Conservation (phyloP, 805 yeast genomes). For the Zygosaccharomyces siamensis region DNA sequence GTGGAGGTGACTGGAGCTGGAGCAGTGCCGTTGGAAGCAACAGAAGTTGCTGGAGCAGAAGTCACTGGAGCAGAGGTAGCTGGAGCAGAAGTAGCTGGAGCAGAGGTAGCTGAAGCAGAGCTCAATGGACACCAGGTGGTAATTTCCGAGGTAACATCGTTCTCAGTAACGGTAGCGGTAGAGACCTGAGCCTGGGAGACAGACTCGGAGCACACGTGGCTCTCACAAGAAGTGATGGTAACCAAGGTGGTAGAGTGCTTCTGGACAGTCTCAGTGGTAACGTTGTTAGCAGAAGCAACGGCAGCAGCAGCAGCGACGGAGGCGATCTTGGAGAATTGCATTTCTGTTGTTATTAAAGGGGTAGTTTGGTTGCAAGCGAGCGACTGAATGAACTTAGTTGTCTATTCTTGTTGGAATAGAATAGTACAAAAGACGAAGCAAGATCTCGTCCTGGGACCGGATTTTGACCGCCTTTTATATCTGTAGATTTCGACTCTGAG, state of each 20-base stretch:
- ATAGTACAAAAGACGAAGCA: not conserved
- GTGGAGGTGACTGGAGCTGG: slow-evolving; percentile 28
- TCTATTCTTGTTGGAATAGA: slow-evolving; percentile 10
- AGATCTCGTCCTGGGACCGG: not conserved
- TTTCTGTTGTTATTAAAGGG: slow-evolving; percentile 23
- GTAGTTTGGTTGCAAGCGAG: slow-evolving; percentile 27
- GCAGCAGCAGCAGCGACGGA: slow-evolving; percentile 35
- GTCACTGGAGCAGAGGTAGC: slow-evolving; percentile 9
- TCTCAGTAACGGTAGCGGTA: slow-evolving; percentile 34
- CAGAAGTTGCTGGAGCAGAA: slow-evolving; percentile 12
- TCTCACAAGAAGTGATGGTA: slow-evolving; percentile 36
- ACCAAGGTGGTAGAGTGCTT: slow-evolving; percentile 33
- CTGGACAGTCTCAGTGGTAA: slow-evolving; percentile 21
- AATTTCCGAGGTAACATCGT: slow-evolving; percentile 36
- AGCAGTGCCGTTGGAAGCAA: slow-evolving; percentile 17
- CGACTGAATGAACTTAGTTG: slow-evolving; percentile 27
- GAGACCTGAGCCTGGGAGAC: slow-evolving; percentile 35
- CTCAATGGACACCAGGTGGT: slow-evolving; percentile 35
- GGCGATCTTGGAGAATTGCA: slow-evolving; percentile 41
- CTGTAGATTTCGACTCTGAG: not conserved
- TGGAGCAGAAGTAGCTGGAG: slow-evolving; percentile 17
- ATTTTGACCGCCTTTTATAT: not conserved
- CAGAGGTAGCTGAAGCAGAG: slow-evolving; percentile 21
- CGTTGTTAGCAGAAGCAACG: slow-evolving; percentile 25
- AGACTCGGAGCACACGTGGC: slow-evolving; percentile 31